phyloP scores from a whole-genome alignment of 2,329 filamentous ascomycete genomes.

The Emmonsiellopsis sp. region DNA sequence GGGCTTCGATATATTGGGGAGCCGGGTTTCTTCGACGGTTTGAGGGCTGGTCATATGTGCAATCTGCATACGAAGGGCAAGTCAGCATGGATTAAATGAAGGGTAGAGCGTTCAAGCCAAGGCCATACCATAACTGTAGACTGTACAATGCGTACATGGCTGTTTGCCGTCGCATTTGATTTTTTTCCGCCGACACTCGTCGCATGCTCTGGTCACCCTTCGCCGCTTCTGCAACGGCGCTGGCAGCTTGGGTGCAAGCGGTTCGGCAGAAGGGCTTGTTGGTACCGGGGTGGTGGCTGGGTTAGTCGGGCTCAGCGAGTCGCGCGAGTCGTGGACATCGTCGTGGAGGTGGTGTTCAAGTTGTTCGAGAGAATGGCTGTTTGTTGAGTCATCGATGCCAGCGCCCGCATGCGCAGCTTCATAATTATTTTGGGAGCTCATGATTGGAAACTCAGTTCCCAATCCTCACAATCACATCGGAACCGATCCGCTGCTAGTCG shows the following conservation, averaged over 20 bases:
- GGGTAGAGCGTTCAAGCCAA: slow-evolving; percentile 1
- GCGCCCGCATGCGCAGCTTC: not conserved
- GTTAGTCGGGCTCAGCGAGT: not conserved
- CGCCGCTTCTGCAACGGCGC: slow-evolving; percentile 63
- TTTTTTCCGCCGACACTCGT: slow-evolving; percentile 75
- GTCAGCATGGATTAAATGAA: not conserved
- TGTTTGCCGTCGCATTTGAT: slow-evolving; percentile 84
- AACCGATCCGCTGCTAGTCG: not conserved
- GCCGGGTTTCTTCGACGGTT: slow-evolving; percentile 84
- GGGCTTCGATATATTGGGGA: slow-evolving; percentile 83
- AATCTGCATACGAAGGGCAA: slow-evolving; percentile 48
- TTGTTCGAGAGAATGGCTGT: not conserved
- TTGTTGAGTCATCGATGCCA: not conserved
- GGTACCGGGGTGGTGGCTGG: not conserved
- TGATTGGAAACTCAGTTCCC: not conserved
- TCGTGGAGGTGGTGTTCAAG: not conserved
- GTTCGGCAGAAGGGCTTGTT: slow-evolving; percentile 13
- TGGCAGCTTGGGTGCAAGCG: slow-evolving; percentile 21
- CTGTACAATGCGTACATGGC: slow-evolving; percentile 89
- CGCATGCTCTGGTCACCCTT: slow-evolving; percentile 70
- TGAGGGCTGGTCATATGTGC: slow-evolving; percentile 90
- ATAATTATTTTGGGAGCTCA: not conserved
- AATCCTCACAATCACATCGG: slow-evolving; percentile 8
- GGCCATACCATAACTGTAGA: slow-evolving; percentile 87
- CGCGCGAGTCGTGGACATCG: not conserved